A percentile compares a stretch with the other conserved stretches of the same genome.
phyloP scores from a whole-genome alignment of 2,329 filamentous ascomycete genomes.

The Colletotrichum caudatum region DNA sequence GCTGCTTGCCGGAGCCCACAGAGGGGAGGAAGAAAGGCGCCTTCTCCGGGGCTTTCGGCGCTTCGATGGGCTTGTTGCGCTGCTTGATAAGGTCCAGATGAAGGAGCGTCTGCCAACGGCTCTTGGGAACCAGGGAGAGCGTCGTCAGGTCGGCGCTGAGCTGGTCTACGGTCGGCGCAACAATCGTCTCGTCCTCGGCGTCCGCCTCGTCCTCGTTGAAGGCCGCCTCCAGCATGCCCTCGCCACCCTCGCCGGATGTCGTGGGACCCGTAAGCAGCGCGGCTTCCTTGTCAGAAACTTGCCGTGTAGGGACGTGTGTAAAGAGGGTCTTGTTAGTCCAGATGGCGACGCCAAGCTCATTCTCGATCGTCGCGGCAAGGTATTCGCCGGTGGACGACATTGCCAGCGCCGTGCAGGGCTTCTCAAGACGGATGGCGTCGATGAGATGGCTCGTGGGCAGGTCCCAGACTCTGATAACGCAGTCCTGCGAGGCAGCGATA shows the following conservation, averaged over 20 bases:
- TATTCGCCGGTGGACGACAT: constrained; percentile 94
- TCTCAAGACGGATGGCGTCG: constrained; percentile 85
- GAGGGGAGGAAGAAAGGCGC: constrained; percentile 95
- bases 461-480: constrained; percentile 90
- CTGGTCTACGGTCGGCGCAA: constrained; percentile 76
- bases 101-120: constrained; percentile 92
- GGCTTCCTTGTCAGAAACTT: constrained; percentile 84
- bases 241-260: constrained; percentile 84
- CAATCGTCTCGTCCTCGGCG: constrained; percentile 65
- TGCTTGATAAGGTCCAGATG: constrained; percentile 93
- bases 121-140: constrained; percentile 88
- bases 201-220: constrained; percentile 68
- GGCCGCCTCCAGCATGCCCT: constrained; percentile 80
- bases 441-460: constrained; percentile 95
- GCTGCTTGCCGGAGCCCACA: constrained; percentile 55
- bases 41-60: constrained; percentile 91
- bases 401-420: constrained; percentile 83
- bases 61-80: constrained; percentile 93
- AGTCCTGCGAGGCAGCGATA: constrained; percentile 85
- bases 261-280: constrained; percentile 75
- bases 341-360: constrained; percentile 87
- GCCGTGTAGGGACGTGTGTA: constrained; percentile 85
- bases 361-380: constrained; percentile 87
- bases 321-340: constrained; percentile 97
- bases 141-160: constrained; percentile 87